phyloP scores from a whole-genome alignment of 1,139 yeast species.

The Suhomyces choctaworum region DNA sequence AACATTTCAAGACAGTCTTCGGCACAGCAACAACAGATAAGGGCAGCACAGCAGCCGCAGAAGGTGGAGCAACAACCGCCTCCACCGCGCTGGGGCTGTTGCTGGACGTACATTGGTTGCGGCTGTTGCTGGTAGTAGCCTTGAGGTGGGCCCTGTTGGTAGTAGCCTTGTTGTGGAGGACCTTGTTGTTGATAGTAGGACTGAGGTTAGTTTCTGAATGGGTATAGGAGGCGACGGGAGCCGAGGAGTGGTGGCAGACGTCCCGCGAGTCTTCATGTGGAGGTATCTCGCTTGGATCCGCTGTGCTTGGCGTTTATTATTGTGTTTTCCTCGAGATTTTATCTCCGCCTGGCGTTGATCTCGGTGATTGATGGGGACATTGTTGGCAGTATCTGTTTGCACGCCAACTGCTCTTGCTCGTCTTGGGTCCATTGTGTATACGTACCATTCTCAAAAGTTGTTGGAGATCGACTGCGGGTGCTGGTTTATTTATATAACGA shows the following conservation, averaged over 20 bases:
- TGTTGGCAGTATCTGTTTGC: too few species aligned
- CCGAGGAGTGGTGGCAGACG: too few species aligned
- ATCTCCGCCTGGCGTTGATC: too few species aligned
- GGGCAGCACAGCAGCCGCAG: conserved; percentile 47
- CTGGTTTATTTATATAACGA: conserved; percentile 5
- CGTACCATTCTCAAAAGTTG: conserved; percentile 3
- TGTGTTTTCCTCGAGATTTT: too few species aligned
- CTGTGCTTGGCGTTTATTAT: too few species aligned
- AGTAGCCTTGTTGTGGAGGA: conserved; percentile 16
- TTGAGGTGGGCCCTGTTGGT: conserved; percentile 34
- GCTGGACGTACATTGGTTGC: conserved; percentile 46
- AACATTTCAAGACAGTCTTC: conserved; percentile 32
- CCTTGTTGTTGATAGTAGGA: conserved; percentile 18
- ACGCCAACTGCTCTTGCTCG: too few species aligned
- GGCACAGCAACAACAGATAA: conserved; percentile 49
- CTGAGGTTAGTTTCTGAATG: conserved; percentile 5
- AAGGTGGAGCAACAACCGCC: conserved; percentile 41
- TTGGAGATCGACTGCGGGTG: background rate
- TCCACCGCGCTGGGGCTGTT: conserved; percentile 32
- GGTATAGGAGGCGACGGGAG: background rate
- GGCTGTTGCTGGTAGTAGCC: conserved; percentile 34
- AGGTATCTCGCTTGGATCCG: too few species aligned
- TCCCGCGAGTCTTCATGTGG: too few species aligned
- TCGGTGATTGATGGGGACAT: too few species aligned
- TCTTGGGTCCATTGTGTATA: too few species aligned